Evolutionary conservation across 1,284 basidiomycete genomes (phyloP), one percentile per base, ranked within the genome.

Genomic region (Papiliotrema flavescens): DNA sequence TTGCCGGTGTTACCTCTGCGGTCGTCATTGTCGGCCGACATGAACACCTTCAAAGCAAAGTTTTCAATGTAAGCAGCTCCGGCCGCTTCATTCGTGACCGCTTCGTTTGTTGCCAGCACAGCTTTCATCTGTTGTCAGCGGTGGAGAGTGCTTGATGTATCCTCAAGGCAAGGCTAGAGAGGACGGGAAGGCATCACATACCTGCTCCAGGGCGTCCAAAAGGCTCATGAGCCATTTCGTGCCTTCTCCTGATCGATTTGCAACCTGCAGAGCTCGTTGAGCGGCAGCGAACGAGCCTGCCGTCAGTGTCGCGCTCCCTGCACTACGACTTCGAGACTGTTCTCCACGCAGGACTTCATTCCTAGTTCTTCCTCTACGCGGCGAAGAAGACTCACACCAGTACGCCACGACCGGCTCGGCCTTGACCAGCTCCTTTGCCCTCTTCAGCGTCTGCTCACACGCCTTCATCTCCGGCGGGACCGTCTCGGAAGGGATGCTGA

Each of bases 11-110:
- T 80, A 0, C 89, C 91, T 15, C 78, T 80, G 41, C 92, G 80
- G 71, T 97, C 94, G 70, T 94, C 89, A 61, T 89, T 87, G 71
- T 98, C 94, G n/a, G 95, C 94, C 52, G 82, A 80, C 11, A 81
- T 79, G 74, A 98, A 98, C 24, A 98, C 85, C 60, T 83, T 88
- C 35, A 95, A 77, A 1, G 90, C 94, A 79, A 97, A 97, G 78
- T 93, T 93, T 78, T 96, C 92, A 28, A 97, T 84, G 69, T 93
- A 93, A 3, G 92, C 91, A 1, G 86, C 82, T 48, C 89, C 89
- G 0, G 85, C 90, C 1, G 83, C 79, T 65, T 96, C 91, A 62
- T 87, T 83, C 54, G 89, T 87, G 55, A 97, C 83, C 1, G 90
- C 87, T 67, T 96, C 92, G 60, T 87, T 85, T 19, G 82, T 77